phyloP scores from a whole-genome alignment of 768 basidiomycete species.

The Tylopilus intermedius region DNA sequence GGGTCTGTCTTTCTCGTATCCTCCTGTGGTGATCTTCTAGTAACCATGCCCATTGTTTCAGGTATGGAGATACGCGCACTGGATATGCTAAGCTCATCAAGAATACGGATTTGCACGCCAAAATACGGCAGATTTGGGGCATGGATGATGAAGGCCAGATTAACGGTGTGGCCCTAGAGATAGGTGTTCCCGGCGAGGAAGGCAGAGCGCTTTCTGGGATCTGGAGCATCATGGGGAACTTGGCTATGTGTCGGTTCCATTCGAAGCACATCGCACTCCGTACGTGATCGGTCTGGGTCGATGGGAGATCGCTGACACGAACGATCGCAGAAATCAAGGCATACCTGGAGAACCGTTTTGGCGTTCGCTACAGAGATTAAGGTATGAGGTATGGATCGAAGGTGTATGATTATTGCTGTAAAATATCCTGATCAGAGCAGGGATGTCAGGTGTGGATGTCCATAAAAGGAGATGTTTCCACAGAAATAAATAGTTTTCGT shows the following conservation, averaged over 20 bases:
- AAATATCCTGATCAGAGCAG: not conserved
- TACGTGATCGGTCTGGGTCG: too few relatives aligned
- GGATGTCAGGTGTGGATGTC: not conserved
- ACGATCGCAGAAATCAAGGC: too few relatives aligned
- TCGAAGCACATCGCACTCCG: too few relatives aligned
- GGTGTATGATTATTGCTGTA: not conserved
- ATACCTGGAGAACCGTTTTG: too few relatives aligned
- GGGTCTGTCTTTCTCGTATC: constrained; percentile 20
- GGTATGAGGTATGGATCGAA: too few relatives aligned
- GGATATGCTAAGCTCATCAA: constrained; percentile 20
- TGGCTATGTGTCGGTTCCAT: constrained; percentile 37
- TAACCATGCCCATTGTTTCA: not conserved
- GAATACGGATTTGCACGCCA: constrained; percentile 13
- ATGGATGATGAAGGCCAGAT: constrained; percentile 31
- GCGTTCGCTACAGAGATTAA: too few relatives aligned
- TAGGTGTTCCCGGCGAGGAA: constrained; percentile 35
- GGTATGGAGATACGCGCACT: constrained; percentile 19
- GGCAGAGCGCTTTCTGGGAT: constrained; percentile 25
- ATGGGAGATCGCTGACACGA: too few relatives aligned
- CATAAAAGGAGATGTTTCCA: constrained; percentile 1
- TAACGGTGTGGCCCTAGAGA: constrained; percentile 36
- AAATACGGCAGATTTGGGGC: constrained; percentile 28
- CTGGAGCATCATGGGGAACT: constrained; percentile 62
- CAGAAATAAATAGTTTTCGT: not conserved
- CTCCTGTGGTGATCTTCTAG: not conserved